Conservation (phyloP, 148 eudicot species). For the Camellia sinensis region DNA sequence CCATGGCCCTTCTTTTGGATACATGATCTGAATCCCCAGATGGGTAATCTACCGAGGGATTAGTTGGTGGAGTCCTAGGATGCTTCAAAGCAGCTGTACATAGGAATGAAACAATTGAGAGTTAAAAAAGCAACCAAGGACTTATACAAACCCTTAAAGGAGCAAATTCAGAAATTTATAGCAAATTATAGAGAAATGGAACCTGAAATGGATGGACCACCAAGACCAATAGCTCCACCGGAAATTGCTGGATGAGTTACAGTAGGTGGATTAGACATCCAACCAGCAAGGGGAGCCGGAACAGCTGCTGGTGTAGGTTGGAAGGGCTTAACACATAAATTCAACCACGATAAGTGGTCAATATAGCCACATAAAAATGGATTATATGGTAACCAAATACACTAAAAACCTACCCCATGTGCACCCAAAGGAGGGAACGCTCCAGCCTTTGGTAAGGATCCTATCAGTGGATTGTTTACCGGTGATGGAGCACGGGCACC, state of each 20-base stretch:
- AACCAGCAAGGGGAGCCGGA: conserved; percentile 81
- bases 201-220: conserved; percentile 84
- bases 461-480: conserved; percentile 54
- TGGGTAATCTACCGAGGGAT: conserved; percentile 71
- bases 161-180: not conserved
- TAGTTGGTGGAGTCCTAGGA: conserved; percentile 81
- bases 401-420: conserved; percentile 59
- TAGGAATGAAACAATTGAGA: conserved; percentile 6
- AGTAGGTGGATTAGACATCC: conserved; percentile 88
- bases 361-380: conserved; percentile 10
- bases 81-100: conserved; percentile 75
- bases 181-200: not conserved
- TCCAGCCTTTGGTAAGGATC: conserved; percentile 70
- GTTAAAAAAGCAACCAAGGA: not conserved
- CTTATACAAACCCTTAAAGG: not conserved
- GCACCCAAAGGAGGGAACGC: conserved; percentile 90
- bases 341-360: conserved; percentile 11
- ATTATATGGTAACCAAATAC: not conserved
- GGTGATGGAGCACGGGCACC: conserved; percentile 66
- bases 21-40: conserved; percentile 81
- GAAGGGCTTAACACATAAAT: conserved; percentile 55
- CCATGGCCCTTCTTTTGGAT: conserved; percentile 70
- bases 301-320: conserved; percentile 66
- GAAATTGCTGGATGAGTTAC: conserved; percentile 72
- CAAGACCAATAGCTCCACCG: conserved; percentile 76